Percentiles rank a stretch among this genome's conserved stretches.
These are phyloP conservation scores for Choiromyces venosus DNA, from an alignment of 495 filamentous ascomycete genomes.

Conservation along the genomic window DNA sequence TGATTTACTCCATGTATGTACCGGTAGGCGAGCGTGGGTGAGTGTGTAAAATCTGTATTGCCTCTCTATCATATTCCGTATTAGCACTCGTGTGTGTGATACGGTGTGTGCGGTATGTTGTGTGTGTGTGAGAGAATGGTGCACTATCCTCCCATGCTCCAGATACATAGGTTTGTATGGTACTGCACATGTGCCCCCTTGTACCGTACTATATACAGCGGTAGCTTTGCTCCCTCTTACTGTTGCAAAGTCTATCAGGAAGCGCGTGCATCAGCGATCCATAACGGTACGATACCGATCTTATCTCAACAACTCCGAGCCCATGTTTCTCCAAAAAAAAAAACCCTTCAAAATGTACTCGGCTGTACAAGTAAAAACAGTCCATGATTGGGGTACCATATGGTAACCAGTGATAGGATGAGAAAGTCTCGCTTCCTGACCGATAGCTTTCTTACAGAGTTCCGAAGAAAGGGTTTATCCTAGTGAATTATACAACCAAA, in stretches of 20 bases:
- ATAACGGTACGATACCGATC: neutral
- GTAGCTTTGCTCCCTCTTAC: neutral
- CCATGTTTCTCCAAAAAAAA: neutral
- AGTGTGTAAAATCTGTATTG: neutral
- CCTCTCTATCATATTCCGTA: neutral
- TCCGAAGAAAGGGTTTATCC: neutral
- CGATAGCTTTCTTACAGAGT: neutral
- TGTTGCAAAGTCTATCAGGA: neutral
- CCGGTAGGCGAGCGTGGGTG: neutral
- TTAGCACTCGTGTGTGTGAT: neutral
- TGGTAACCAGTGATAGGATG: neutral
- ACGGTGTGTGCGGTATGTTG: neutral
- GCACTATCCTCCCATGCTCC: neutral
- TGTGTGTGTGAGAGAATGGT: neutral
- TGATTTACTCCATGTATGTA: neutral
- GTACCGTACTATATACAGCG: neutral
- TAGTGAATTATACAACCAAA: neutral
- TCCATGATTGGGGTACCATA: neutral
- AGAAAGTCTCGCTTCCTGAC: neutral
- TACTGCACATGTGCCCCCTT: neutral
- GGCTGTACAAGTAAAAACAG: neutral
- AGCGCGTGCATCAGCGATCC: neutral
- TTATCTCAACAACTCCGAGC: neutral
- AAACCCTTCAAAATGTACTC: neutral
- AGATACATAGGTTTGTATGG: neutral